These are phyloP conservation scores for Pseudocercospora ulei DNA, from an alignment of 2,329 filamentous ascomycete species.

Conservation along the genomic window DNA sequence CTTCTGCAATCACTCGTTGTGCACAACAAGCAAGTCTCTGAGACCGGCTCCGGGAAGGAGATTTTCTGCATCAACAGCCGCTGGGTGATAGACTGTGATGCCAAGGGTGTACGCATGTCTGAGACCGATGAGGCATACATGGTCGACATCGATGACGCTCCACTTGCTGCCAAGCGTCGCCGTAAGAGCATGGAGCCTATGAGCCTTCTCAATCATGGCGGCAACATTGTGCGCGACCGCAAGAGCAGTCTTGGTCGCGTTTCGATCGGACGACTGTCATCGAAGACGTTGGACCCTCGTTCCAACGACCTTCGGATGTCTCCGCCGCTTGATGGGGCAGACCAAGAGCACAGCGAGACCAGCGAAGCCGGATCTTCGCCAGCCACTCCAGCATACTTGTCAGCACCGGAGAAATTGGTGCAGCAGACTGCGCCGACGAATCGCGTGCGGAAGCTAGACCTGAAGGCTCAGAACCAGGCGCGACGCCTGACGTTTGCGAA, in stretches of 20 bases:
- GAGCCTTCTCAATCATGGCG: conserved; percentile 28
- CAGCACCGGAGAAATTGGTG: conserved; percentile 26
- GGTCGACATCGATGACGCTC: conserved; percentile 32
- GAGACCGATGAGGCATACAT: conserved; percentile 32
- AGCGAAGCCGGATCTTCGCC: conserved; percentile 24
- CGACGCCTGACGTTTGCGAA: conserved; percentile 30
- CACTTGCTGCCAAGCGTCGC: conserved; percentile 29
- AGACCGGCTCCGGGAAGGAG: conserved; percentile 21
- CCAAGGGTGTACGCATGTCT: conserved; percentile 26
- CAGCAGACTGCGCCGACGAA: conserved; percentile 34
- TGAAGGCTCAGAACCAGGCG: conserved; percentile 21
- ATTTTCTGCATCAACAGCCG: conserved; percentile 35
- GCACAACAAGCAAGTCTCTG: conserved; percentile 30
- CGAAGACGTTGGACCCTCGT: conserved; percentile 9
- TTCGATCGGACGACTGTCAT: conserved; percentile 25
- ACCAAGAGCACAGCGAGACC: conserved; percentile 27
- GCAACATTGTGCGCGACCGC: conserved; percentile 31
- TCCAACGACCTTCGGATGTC: conserved; percentile 8
- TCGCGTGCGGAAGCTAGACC: conserved; percentile 30
- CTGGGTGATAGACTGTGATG: conserved; percentile 35
- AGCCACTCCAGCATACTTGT: conserved; percentile 30
- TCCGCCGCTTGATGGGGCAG: conserved; percentile 11
- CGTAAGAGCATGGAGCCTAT: conserved; percentile 35
- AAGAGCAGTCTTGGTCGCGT: conserved; percentile 28
- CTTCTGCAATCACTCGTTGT: conserved; percentile 31